A percentile compares a stretch with the other conserved stretches of the same genome.
Evolutionary conservation across 148 eudicot species (phyloP).

Genomic region (Tetragonia tetragonoides): DNA sequence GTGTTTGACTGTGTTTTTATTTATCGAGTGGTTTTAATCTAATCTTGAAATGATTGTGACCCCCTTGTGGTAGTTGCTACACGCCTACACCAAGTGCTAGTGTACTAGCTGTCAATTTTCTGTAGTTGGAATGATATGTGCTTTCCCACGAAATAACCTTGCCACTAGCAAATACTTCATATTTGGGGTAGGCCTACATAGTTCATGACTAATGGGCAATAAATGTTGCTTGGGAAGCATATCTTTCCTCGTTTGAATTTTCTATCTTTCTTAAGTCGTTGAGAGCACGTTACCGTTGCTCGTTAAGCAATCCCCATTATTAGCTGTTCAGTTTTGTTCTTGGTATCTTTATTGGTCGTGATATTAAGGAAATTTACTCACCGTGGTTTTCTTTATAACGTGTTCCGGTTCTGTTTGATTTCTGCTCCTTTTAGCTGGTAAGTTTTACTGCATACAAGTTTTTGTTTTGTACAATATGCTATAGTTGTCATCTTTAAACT

Average conservation of each 20-base stretch:
- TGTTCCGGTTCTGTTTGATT: not conserved
- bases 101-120: not conserved
- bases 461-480: not conserved
- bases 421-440: not conserved
- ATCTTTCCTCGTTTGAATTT: not conserved
- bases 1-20: conserved; percentile 12
- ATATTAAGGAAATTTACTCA: not conserved
- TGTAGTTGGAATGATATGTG: conserved; percentile 11
- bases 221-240: too few relatives aligned
- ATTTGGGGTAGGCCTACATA: not conserved
- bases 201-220: too few relatives aligned
- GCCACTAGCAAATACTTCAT: not conserved
- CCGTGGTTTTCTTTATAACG: not conserved
- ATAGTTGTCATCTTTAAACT: not conserved
- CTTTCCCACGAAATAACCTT: conserved; percentile 8
- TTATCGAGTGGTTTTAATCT: conserved; percentile 13
- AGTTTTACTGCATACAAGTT: not conserved
- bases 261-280: not conserved
- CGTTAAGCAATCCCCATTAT: not conserved
- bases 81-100: not conserved
- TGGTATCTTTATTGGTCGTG: not conserved
- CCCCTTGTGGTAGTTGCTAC: not conserved
- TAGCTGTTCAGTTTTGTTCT: not conserved
- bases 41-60: not conserved
- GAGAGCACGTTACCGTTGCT: not conserved